A percentile compares a stretch with the other conserved stretches of the same genome.
phyloP scores from a whole-genome alignment of 2,329 filamentous ascomycete species.

The Epichloe aotearoae region DNA sequence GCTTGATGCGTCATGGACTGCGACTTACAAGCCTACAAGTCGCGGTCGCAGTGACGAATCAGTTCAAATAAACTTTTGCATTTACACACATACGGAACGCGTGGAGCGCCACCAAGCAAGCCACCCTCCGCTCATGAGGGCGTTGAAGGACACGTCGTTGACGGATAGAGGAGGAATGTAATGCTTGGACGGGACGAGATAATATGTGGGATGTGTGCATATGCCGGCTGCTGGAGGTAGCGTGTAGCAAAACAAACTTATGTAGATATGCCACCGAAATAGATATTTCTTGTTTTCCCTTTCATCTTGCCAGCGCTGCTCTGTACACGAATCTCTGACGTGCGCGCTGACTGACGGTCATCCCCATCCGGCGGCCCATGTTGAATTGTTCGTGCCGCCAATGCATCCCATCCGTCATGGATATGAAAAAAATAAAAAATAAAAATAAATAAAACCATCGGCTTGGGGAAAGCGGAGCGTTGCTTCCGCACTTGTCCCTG shows the following conservation, averaged over 20 bases:
- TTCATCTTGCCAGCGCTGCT: not conserved
- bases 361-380: too few relatives aligned
- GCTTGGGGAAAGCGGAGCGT: too few relatives aligned
- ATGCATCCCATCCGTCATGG: too few relatives aligned
- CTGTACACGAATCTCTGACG: not conserved
- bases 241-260: constrained; percentile 1
- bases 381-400: too few relatives aligned
- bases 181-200: not conserved
- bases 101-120: not conserved
- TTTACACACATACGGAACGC: not conserved
- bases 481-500: too few relatives aligned
- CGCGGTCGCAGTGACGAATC: not conserved
- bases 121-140: not conserved
- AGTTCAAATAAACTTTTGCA: not conserved
- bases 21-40: too few relatives aligned
- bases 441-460: too few relatives aligned
- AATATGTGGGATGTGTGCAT: not conserved
- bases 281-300: not conserved
- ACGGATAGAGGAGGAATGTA: not conserved
- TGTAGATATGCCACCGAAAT: not conserved
- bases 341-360: too few relatives aligned
- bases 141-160: not conserved
- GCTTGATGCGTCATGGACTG: too few relatives aligned
- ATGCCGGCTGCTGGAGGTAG: not conserved
- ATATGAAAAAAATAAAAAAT: too few relatives aligned